A percentile compares a stretch with the other conserved stretches of the same genome.
phyloP scores from a whole-genome alignment of 257 asterid genomes.

The Primulina eburnea region DNA sequence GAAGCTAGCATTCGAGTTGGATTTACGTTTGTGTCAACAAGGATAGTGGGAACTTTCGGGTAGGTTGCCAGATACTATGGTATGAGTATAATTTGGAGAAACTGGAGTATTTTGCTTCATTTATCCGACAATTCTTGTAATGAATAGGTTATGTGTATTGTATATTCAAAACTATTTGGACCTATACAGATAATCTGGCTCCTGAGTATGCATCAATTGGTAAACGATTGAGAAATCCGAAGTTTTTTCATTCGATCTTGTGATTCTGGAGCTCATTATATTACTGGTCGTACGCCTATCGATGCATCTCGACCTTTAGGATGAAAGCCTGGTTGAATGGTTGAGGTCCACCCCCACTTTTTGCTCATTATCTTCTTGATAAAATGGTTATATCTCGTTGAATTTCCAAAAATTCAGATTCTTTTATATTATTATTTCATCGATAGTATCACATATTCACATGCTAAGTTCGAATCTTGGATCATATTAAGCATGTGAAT shows the following conservation, averaged over 20 bases:
- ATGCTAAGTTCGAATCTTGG: too few relatives aligned
- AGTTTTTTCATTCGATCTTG: conserved; percentile 79
- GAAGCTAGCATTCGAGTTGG: conserved; percentile 72
- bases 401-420: too few relatives aligned
- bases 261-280: conserved; percentile 85
- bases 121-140: too few relatives aligned
- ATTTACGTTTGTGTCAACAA: conserved; percentile 65
- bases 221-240: conserved; percentile 83
- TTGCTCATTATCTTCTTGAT: too few relatives aligned
- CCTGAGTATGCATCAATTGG: conserved; percentile 91
- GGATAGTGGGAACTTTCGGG: conserved; percentile 98
- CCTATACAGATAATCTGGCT: conserved; percentile 67
- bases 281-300: conserved; percentile 84
- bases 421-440: too few relatives aligned
- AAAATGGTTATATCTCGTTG: too few relatives aligned
- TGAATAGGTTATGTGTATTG: not conserved
- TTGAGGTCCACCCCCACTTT: conserved; percentile 21
- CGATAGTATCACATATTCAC: too few relatives aligned
- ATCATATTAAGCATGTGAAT: too few relatives aligned
- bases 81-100: not conserved
- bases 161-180: not conserved
- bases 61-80: conserved; percentile 25
- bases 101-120: too few relatives aligned
- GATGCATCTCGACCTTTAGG: conserved; percentile 84
- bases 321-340: conserved; percentile 91